Evolutionary conservation across 106 monocot species (phyloP).

Genomic region (Dactylorhiza incarnata): DNA sequence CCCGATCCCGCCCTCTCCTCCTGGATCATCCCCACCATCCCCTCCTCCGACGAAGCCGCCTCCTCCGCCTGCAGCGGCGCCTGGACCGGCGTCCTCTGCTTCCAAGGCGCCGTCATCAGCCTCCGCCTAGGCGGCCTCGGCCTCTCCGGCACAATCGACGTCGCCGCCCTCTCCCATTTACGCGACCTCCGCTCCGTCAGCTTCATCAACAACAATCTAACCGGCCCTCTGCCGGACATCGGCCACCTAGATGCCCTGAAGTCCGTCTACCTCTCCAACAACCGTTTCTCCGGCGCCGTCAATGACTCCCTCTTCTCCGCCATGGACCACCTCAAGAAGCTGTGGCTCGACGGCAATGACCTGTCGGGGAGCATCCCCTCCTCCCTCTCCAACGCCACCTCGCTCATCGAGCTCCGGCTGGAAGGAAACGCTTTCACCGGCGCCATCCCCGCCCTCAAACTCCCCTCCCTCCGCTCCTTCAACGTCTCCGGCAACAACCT

Average conservation of each 20-base stretch:
- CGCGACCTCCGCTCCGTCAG: conserved; percentile 33
- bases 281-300: conserved; percentile 39
- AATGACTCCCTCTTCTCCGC: conserved; percentile 22
- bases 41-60: neutral
- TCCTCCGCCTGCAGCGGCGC: neutral
- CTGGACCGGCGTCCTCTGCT: conserved; percentile 47
- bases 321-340: conserved; percentile 48
- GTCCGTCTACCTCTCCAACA: conserved; percentile 38
- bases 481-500: conserved; percentile 40
- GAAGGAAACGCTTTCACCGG: conserved; percentile 51
- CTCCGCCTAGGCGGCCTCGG: conserved; percentile 28
- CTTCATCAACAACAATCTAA: conserved; percentile 33
- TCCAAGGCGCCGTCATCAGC: conserved; percentile 21
- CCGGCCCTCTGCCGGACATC: conserved; percentile 41
- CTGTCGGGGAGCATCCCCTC: conserved; percentile 37
- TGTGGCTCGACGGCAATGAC: conserved; percentile 40
- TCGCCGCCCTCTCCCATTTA: conserved; percentile 23
- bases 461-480: conserved; percentile 16
- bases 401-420: conserved; percentile 49
- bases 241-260: conserved; percentile 20
- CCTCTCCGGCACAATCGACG: conserved; percentile 30
- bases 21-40: conserved; percentile 8
- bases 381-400: conserved; percentile 22
- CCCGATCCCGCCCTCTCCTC: conserved; percentile 15
- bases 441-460: conserved; percentile 18